Evolutionary conservation across 306 rosid species (phyloP).

Genomic region (Geum urbanum): DNA sequence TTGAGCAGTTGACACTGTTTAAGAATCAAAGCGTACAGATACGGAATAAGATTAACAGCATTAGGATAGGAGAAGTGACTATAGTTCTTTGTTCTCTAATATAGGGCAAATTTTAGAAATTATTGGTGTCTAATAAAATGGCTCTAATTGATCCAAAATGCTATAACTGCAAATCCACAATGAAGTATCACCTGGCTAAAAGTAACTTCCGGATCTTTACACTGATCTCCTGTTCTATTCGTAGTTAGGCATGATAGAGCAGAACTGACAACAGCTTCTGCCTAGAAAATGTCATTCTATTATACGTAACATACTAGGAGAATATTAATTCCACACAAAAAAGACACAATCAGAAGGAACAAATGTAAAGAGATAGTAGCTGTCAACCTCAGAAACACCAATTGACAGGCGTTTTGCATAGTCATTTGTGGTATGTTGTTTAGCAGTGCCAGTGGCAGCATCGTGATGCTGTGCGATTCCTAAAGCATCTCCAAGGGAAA

Average conservation of each 20-base stretch:
- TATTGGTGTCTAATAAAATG: conserved; percentile 8
- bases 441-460: conserved; percentile 81
- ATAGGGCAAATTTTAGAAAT: not conserved
- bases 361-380: conserved; percentile 9
- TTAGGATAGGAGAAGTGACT: conserved; percentile 14
- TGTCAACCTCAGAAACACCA: conserved; percentile 67
- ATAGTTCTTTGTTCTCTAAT: not conserved
- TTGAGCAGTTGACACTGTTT: conserved; percentile 79
- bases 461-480: conserved; percentile 89
- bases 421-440: conserved; percentile 82
- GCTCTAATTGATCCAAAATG: conserved; percentile 3
- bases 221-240: conserved; percentile 38
- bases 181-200: conserved; percentile 58
- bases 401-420: conserved; percentile 67
- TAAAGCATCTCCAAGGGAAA: conserved; percentile 69
- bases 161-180: too few species aligned
- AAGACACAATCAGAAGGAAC: not conserved
- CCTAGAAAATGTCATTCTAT: conserved; percentile 36
- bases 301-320: not conserved
- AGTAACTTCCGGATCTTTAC: conserved; percentile 25
- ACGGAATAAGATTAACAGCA: not conserved
- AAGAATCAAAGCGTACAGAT: conserved; percentile 19
- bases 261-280: conserved; percentile 66
- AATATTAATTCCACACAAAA: conserved; percentile 3
- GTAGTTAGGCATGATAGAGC: conserved; percentile 59